phyloP scores from a whole-genome alignment of 129 eudicot genomes.

The Flaveria ramosissima region DNA sequence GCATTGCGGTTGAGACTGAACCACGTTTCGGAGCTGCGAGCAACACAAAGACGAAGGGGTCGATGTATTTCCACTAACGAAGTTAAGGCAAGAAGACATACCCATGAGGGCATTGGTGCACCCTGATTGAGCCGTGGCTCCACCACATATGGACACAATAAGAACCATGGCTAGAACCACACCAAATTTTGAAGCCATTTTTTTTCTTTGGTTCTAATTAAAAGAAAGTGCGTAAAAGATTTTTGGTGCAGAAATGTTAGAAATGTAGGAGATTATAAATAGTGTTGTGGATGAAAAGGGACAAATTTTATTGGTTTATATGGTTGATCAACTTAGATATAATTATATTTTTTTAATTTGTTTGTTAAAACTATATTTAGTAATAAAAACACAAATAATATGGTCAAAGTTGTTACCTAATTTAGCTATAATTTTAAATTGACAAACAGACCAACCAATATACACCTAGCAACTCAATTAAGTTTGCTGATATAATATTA shows the following conservation, averaged over 20 bases:
- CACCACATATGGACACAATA: slow-evolving; percentile 36
- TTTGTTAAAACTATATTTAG: neutral
- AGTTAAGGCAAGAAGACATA: slow-evolving; percentile 67
- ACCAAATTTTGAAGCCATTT: slow-evolving; percentile 43
- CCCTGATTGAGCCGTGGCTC: slow-evolving; percentile 66
- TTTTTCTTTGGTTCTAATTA: neutral
- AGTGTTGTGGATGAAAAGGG: slow-evolving; percentile 17
- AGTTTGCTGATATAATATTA: too few relatives aligned
- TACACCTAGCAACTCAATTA: too few relatives aligned
- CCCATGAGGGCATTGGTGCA: slow-evolving; percentile 67
- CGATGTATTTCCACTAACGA: slow-evolving; percentile 60
- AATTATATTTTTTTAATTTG: neutral
- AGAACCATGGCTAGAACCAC: slow-evolving; percentile 40
- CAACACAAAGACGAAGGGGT: slow-evolving; percentile 81
- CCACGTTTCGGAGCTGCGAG: slow-evolving; percentile 57
- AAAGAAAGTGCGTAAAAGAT: slow-evolving; percentile 14
- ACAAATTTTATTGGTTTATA: slow-evolving; percentile 37
- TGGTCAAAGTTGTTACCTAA: neutral
- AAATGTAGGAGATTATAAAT: neutral
- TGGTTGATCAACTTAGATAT: slow-evolving; percentile 49
- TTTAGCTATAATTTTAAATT: neutral
- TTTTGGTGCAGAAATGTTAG: neutral
- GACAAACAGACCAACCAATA: neutral
- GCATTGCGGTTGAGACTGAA: slow-evolving; percentile 65
- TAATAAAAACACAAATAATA: neutral